A percentile compares a stretch with the other conserved stretches of the same genome.
phyloP scores from a whole-genome alignment of 2,329 filamentous ascomycete species.

The Meredithiella fracta region DNA sequence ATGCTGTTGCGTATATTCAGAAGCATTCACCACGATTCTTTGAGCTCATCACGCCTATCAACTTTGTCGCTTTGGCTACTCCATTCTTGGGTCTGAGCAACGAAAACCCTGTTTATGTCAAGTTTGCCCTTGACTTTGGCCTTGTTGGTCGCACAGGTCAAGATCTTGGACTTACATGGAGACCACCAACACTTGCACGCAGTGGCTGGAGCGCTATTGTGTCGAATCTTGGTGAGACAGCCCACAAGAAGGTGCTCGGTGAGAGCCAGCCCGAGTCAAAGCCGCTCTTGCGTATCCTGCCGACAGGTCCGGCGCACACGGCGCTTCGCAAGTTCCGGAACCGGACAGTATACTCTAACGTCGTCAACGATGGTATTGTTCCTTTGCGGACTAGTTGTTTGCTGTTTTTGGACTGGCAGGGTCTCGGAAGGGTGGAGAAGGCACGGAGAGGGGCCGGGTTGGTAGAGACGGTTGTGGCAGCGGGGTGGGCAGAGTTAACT shows the following conservation, averaged over 20 bases:
- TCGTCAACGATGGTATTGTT: slow-evolving; percentile 95
- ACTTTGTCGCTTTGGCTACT: slow-evolving; percentile 76
- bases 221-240: slow-evolving; percentile 57
- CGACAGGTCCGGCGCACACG: slow-evolving; percentile 76
- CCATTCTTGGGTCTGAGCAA: slow-evolving; percentile 87
- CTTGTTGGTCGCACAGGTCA: slow-evolving; percentile 91
- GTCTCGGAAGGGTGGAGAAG: slow-evolving; percentile 83
- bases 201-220: slow-evolving; percentile 83
- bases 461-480: slow-evolving; percentile 81
- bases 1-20: slow-evolving; percentile 89
- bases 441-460: slow-evolving; percentile 80
- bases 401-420: slow-evolving; percentile 94
- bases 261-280: slow-evolving; percentile 64
- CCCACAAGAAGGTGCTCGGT: slow-evolving; percentile 41
- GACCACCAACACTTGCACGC: slow-evolving; percentile 66
- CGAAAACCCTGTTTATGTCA: slow-evolving; percentile 93
- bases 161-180: slow-evolving; percentile 88
- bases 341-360: slow-evolving; percentile 86
- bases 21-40: slow-evolving; percentile 92
- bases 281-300: slow-evolving; percentile 72
- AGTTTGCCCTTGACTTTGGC: slow-evolving; percentile 90
- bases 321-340: slow-evolving; percentile 80
- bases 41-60: slow-evolving; percentile 66
- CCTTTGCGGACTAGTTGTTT: slow-evolving; percentile 87
- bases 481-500: slow-evolving; percentile 88